Evolutionary conservation across 192 early-diverging fungal genomes (phyloP).

Genomic region (Linnemannia exigua): DNA sequence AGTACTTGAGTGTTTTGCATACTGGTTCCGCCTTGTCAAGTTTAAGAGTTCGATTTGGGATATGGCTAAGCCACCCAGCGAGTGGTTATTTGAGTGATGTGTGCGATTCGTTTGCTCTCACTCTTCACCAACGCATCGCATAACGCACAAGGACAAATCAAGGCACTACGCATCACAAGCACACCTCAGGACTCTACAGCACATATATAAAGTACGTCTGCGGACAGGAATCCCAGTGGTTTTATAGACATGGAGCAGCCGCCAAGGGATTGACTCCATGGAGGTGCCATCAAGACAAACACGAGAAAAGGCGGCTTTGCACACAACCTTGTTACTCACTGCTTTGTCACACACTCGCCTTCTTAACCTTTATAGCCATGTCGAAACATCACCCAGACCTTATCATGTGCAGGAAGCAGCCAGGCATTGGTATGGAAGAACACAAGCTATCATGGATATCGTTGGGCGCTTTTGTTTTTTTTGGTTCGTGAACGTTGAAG

Average conservation of each 20-base stretch:
- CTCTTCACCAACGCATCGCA: neutral
- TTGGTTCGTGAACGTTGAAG: constrained; percentile 24
- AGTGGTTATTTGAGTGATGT: neutral
- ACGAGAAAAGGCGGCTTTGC: neutral
- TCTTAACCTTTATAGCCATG: constrained; percentile 58
- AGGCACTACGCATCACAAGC: too few species aligned
- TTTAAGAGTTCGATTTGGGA: neutral
- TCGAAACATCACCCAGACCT: constrained; percentile 92
- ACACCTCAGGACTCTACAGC: too few species aligned
- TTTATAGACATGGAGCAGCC: too few species aligned
- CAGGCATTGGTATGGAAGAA: constrained; percentile 79
- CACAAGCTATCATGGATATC: too few species aligned
- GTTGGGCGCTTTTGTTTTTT: neutral
- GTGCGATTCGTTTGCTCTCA: neutral
- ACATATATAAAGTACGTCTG: too few species aligned
- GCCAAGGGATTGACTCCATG: too few species aligned
- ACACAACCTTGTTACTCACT: neutral
- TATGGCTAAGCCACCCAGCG: neutral
- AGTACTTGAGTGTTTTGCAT: neutral
- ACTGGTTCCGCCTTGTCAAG: neutral
- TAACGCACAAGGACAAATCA: too few species aligned
- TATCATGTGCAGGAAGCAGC: constrained; percentile 94
- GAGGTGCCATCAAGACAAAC: too few species aligned
- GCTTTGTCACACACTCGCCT: neutral
- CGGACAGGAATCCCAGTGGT: too few species aligned